A percentile compares a stretch with the other conserved stretches of the same genome.
phyloP scores from a whole-genome alignment of 2,329 filamentous ascomycete species.

The Colletotrichum euphorbiae region DNA sequence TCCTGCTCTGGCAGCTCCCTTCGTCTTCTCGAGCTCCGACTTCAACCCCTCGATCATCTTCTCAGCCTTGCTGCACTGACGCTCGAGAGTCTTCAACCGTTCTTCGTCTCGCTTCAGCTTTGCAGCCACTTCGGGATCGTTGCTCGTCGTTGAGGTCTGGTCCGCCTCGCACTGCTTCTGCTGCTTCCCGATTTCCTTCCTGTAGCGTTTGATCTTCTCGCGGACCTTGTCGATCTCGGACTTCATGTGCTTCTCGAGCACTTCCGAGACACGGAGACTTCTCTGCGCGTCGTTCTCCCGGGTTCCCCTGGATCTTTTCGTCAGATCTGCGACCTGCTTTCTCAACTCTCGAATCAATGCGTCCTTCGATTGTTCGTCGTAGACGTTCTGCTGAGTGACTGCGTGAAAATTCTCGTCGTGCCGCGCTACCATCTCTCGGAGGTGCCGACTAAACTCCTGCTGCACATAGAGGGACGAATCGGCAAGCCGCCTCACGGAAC shows the following conservation, averaged over 20 bases:
- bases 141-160: background rate
- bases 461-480: background rate
- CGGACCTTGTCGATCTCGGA: slow-evolving; percentile 4
- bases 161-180: background rate
- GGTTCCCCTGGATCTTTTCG: background rate
- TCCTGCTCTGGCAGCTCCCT: background rate
- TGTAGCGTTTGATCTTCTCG: background rate
- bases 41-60: background rate
- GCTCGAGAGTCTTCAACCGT: slow-evolving; percentile 5
- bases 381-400: background rate
- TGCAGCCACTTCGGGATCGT: background rate
- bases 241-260: background rate
- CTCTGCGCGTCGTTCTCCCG: background rate
- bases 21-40: background rate
- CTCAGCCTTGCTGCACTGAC: slow-evolving; percentile 10
- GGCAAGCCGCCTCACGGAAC: slow-evolving; percentile 2
- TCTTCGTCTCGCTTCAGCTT: slow-evolving; percentile 2
- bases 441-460: background rate
- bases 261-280: background rate
- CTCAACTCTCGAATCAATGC: background rate
- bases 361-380: background rate
- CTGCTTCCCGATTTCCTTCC: background rate
- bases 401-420: background rate
- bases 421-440: background rate
- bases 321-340: background rate